A percentile compares a stretch with the other conserved stretches of the same genome.
These are phyloP conservation scores for Sclerotiophoma versabilis DNA, from an alignment of 2,329 filamentous ascomycete species.

Conservation along the genomic window DNA sequence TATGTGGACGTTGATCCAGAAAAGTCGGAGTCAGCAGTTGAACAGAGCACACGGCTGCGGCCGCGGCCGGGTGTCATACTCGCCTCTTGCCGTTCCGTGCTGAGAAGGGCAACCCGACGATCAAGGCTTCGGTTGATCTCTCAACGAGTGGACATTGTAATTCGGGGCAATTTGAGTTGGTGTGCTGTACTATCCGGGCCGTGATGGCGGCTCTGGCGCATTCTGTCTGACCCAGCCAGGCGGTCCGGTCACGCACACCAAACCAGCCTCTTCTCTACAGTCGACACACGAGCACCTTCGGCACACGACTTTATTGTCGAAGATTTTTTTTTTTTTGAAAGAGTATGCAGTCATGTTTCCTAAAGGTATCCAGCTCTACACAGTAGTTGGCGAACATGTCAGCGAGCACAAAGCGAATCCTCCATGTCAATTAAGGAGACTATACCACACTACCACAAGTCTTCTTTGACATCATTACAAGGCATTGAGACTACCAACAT, in stretches of 20 bases:
- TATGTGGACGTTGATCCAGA: conserved; percentile 13
- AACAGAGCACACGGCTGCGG: conserved; percentile 8
- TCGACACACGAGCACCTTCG: neutral
- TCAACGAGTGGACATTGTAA: neutral
- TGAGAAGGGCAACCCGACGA: conserved; percentile 9
- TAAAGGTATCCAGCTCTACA: too few relatives aligned
- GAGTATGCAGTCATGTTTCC: too few relatives aligned
- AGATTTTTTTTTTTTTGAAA: neutral
- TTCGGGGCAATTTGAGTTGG: neutral
- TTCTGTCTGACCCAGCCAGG: neutral
- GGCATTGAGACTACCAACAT: too few relatives aligned
- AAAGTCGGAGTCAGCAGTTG: neutral
- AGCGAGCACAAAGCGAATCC: too few relatives aligned
- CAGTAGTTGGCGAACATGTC: too few relatives aligned
- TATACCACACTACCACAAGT: too few relatives aligned
- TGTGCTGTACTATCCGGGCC: conserved; percentile 6
- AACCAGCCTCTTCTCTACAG: neutral
- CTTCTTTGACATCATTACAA: too few relatives aligned
- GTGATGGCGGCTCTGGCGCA: conserved; percentile 1
- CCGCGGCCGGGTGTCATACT: conserved; percentile 5
- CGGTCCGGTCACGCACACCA: neutral
- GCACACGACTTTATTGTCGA: too few relatives aligned
- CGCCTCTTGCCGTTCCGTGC: conserved; percentile 16
- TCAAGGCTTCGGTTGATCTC: conserved; percentile 4
- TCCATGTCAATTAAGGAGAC: too few relatives aligned